Conservation (phyloP, 169 alveolate genomes). For the Perkinsus chesapeaki region DNA sequence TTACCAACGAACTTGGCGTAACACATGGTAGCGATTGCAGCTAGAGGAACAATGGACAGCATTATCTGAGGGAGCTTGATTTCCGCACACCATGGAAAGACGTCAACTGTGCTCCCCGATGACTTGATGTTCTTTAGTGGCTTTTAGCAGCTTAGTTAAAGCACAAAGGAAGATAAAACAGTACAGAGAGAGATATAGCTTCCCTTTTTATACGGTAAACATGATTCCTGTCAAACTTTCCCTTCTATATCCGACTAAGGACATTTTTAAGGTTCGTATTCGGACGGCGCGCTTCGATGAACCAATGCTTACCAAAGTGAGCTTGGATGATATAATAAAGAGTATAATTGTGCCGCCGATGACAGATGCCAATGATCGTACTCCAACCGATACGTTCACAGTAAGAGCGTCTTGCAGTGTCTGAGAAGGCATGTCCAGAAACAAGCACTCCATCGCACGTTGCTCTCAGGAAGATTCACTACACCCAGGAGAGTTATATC, state of each 20-base stretch:
- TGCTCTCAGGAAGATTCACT: no score
- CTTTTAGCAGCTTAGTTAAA: no score
- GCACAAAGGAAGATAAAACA: no score
- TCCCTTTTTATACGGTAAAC: no score
- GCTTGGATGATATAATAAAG: neutral
- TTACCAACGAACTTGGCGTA: neutral
- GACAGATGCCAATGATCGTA: neutral
- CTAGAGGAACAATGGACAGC: neutral
- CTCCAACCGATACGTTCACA: neutral
- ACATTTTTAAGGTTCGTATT: no score
- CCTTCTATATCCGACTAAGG: no score
- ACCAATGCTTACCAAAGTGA: neutral
- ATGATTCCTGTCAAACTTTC: no score
- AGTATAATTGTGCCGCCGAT: neutral
- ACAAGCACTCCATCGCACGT: no score
- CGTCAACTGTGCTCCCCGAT: neutral
- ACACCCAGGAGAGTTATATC: no score
- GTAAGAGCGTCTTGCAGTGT: constrained; percentile 3
- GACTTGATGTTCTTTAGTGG: no score
- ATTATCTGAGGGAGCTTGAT: neutral
- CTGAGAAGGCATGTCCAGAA: neutral
- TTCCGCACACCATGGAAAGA: neutral
- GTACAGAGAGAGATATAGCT: no score
- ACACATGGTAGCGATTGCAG: neutral
- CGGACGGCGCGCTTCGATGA: no score